Evolutionary conservation across 441 rosid genomes (phyloP).

Genomic region (Gossypium schwendimanii): DNA sequence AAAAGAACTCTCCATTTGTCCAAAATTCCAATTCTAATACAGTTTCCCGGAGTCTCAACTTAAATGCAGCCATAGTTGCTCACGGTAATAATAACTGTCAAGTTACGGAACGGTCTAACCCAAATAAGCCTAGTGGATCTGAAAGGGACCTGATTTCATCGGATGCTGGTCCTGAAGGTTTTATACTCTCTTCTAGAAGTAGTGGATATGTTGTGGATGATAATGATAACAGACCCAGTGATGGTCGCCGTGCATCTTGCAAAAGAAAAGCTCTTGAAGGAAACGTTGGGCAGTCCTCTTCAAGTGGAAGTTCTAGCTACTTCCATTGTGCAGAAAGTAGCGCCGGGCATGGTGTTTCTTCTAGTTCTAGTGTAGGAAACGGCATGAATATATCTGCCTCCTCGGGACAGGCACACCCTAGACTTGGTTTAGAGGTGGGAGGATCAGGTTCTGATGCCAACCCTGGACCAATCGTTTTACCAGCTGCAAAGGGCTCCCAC

Average conservation of each 20-base stretch:
- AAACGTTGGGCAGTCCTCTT: constrained; percentile 57
- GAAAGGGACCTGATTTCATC: constrained; percentile 28
- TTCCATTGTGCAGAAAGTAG: constrained; percentile 48
- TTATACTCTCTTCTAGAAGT: constrained; percentile 33
- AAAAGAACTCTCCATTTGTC: constrained; percentile 27
- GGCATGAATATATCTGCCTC: constrained; percentile 36
- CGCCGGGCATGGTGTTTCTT: constrained; percentile 37
- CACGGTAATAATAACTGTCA: constrained; percentile 35
- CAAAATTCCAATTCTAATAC: constrained; percentile 30
- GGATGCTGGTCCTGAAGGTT: constrained; percentile 27
- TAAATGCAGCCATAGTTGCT: constrained; percentile 47
- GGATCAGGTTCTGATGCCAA: constrained; percentile 26
- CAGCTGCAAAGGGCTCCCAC: constrained; percentile 38
- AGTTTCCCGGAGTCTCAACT: constrained; percentile 44
- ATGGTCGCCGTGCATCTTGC: constrained; percentile 53
- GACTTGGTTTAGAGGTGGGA: constrained; percentile 42
- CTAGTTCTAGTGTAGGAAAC: constrained; percentile 27
- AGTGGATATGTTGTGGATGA: constrained; percentile 34
- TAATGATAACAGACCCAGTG: constrained; percentile 41
- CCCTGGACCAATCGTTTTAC: constrained; percentile 31
- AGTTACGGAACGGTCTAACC: constrained; percentile 31
- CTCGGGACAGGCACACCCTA: constrained; percentile 40
- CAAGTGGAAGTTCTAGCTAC: constrained; percentile 43
- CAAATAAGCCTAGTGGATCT: constrained; percentile 32
- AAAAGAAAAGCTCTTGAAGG: constrained; percentile 81